Evolutionary conservation across 495 filamentous ascomycete species (phyloP), one percentile per base, ranked within the genome.

Genomic region (Lasiosphaeria hispida): DNA sequence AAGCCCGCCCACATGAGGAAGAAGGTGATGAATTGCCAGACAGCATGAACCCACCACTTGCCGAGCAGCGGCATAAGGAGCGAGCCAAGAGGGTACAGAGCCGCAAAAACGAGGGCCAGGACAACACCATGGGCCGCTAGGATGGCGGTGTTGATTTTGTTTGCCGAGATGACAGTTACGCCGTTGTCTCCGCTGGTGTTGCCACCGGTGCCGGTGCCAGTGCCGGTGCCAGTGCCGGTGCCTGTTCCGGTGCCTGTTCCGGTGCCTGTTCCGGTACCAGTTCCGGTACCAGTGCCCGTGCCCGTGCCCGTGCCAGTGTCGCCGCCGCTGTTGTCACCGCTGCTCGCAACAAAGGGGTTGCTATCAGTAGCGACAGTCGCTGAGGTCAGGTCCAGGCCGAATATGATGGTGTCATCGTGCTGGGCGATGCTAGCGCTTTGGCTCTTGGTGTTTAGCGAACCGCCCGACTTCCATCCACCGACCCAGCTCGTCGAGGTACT

Each of bases 401-500:
- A 88, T n/a, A 58, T 41, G 0, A 77, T 74, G 19, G 76, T 69
- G 17, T 63, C 69, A 61, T 84, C 80, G 67, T 96, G 91, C 55
- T 85, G 74, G 8, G 40, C 34, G 55, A 95, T 84, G 11, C 48
- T 54, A 0, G 79, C 82, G 7, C 67, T 69, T 3, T 62, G 41
- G 51, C 76, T 77, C 10, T 79, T 74, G 10, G 83, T 82, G 36
- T 81, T 74, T 44, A 93, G 63, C 1, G 86, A 60, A 0, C 69
- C 65, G 4, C 91, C 87, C 10, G 68, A 62, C 53, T 83, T 84
- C 68, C 79, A 78, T 1, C 86, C 87, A 64, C 78, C 86, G 59
- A 96, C 87, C 83, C 88, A 93, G 10, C 71, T 63, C 15, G 80
- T 78, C 7, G 62, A 68, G 1, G 75, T 66, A 59, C 77, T 63